Base-by-base conservation (phyloP, 352 stramenopile genomes). In the Phytophthora chlamydospora region DNA sequence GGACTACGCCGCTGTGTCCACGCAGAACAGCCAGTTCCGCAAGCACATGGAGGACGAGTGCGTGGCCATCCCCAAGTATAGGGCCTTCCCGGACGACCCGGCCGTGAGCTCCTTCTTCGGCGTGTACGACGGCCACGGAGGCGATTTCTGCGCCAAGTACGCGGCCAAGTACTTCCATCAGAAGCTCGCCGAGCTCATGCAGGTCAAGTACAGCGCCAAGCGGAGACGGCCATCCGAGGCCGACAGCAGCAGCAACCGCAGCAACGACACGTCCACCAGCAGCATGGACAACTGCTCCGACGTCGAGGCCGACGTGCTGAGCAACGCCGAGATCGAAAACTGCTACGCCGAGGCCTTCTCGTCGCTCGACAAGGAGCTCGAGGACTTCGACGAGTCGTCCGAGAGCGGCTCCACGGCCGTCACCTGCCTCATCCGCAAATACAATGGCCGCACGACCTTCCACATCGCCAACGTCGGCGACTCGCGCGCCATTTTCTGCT, bases 11-110 rank as follows among this genome's bases (percentile, higher is more conserved):
- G 85, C 83, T 19, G 76, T 91, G 43, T 88, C 81, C 29, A 89
- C 84, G 13, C 85, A 94, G 63, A 94, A 94, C 72, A 88, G 79
- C 59, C 78, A 80, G 56, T 90, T 89, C 55, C 73, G 84, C 21
- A 83, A 87, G 49, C 44, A 89, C 68, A 95, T 95, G 86, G 86
- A 95, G 56, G 86, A 95, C 68, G 83, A 89, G 52, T 91, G 82
- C 66, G 82, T 93, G 10, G 80, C 80, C 24, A 88, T 91, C 56
- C 81, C 80, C 21, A 79, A 81, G 51, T 89, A 85, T 52, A 72
- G 60, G 45, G 76, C 71, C n/a, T 87, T 89, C 32, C 58, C 71
- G 33, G 71, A 74, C 34, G 82, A 91, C 49, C 73, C 76, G 1
- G 81, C 79, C n/a, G 70, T 79, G 44, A 86, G 74, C 57, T 88